Conservation (phyloP, 805 yeast species). For the Sungouiella blattae region DNA sequence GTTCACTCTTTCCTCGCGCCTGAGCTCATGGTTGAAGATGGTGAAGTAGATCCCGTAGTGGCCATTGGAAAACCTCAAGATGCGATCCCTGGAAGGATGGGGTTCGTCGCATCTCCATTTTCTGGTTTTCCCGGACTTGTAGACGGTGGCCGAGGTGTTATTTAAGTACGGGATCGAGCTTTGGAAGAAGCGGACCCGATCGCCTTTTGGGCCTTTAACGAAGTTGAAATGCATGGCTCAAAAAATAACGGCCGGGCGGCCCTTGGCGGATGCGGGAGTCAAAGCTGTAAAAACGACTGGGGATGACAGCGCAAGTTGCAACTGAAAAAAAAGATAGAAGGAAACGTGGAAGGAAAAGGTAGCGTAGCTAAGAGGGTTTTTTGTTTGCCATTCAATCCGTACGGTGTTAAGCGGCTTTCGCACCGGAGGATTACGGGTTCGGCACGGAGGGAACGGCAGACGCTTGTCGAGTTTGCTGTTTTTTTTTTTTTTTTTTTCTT, state of each 20-base stretch:
- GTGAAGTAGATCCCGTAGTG: slow-evolving; percentile 43
- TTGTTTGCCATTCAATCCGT: too few relatives aligned
- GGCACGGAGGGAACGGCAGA: too few relatives aligned
- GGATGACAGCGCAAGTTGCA: too few relatives aligned
- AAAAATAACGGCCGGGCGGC: neutral
- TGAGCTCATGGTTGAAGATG: slow-evolving; percentile 33
- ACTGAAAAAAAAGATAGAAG: too few relatives aligned
- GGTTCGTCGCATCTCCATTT: slow-evolving; percentile 23
- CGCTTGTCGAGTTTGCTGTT: too few relatives aligned
- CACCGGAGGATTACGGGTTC: too few relatives aligned
- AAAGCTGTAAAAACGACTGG: too few relatives aligned
- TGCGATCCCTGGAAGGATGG: slow-evolving; percentile 20
- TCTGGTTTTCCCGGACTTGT: slow-evolving; percentile 7
- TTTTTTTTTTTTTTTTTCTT: too few relatives aligned
- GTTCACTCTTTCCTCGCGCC: slow-evolving; percentile 13
- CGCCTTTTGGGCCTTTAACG: slow-evolving; percentile 3
- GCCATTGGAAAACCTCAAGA: slow-evolving; percentile 32
- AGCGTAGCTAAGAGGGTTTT: too few relatives aligned
- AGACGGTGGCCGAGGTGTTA: slow-evolving; percentile 9
- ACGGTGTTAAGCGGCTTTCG: too few relatives aligned
- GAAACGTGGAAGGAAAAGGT: too few relatives aligned
- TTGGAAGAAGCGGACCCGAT: slow-evolving; percentile 23
- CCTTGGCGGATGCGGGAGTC: too few relatives aligned
- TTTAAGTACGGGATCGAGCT: slow-evolving; percentile 22
- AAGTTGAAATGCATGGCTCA: neutral